Evolutionary conservation across 495 filamentous ascomycete species (phyloP).

Genomic region (Chaetomium cochliodes): DNA sequence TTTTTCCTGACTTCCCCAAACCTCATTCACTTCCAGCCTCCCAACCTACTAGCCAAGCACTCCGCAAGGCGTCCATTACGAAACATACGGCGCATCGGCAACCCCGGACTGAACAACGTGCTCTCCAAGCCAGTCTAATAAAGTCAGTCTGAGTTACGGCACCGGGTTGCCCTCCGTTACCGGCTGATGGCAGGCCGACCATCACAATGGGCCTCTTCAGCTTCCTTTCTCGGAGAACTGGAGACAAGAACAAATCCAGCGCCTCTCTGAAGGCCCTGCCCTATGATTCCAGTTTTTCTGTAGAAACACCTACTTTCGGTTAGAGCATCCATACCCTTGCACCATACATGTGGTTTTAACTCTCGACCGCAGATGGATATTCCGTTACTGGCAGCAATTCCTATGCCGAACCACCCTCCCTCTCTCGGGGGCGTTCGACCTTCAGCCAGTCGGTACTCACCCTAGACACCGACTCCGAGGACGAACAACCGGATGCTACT

Average conservation of each 20-base stretch:
- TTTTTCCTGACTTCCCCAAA: not conserved
- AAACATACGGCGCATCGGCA: not conserved
- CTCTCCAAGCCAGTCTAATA: not conserved
- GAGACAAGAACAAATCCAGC: conserved; percentile 26
- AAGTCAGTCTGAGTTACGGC: not conserved
- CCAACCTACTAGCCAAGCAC: not conserved
- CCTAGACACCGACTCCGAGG: conserved; percentile 9
- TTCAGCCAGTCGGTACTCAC: conserved; percentile 32
- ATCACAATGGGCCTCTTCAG: conserved; percentile 46
- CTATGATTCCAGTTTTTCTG: conserved; percentile 34
- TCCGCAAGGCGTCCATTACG: not conserved
- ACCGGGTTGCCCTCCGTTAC: conserved; percentile 2
- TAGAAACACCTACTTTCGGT: conserved; percentile 39
- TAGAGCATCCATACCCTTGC: conserved; percentile 18
- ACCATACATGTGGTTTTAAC: conserved; percentile 2
- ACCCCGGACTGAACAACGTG: no score
- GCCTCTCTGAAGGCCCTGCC: conserved; percentile 34
- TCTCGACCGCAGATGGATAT: conserved; percentile 37
- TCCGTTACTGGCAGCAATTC: conserved; percentile 35
- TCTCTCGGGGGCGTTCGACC: conserved; percentile 32
- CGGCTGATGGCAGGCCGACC: conserved; percentile 27
- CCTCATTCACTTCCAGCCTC: not conserved
- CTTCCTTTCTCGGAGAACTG: conserved; percentile 39
- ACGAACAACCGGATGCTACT: conserved; percentile 32
- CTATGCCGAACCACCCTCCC: conserved; percentile 31